Base-by-base conservation (phyloP, 805 yeast species). In the Sungouiozyma intestinalis region DNA sequence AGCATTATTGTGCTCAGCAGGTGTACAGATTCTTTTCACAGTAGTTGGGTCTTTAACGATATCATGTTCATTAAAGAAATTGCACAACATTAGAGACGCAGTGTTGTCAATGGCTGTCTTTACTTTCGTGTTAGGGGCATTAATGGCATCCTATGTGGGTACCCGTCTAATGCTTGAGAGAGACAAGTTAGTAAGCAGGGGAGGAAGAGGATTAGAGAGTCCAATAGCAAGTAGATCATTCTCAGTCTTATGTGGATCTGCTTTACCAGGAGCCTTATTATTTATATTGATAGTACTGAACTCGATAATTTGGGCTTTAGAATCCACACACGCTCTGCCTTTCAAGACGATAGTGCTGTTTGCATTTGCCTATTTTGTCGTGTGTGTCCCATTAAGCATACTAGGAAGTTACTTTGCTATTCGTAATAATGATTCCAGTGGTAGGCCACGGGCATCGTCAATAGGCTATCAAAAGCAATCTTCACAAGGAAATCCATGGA, bases 261-360 rank as follows among this genome's bases (percentile, higher is more conserved):
- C 65, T 3, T 65, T 67, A 62, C 84, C 69, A 19, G 72, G 63
- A 35, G 52, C 64, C 3, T 66, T 78, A 0, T 60, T 83, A 43
- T 44, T 71, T 0, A 65, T 75, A 2, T 66, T 81, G 0, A 57
- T 81, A 18, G 55, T 75, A 18, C 62, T 83, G 45, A 86, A 85
- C 57, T 64, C 75, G 45, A 72, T 86, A 43, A 78, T 83, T 8
- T 83, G 88, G 85, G 81, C 81, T 2, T 72, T 78, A 50, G 80
- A 79, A 47, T 78, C 92, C 0, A 78, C 92, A 0, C 67, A 73
- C 39, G 87, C 90, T 0, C 65, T 85, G 36, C 95, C 95, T 13
- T 81, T 85, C 50, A 81, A 85, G 4, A 80, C 94, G 0, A 71
- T 85, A 16, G 61, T 81, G 6, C 70, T 75, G 1, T 58, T 85